Evolutionary conservation across 108 stramenopile species (phyloP).

Genomic region (Cylindrotheca closterium): DNA sequence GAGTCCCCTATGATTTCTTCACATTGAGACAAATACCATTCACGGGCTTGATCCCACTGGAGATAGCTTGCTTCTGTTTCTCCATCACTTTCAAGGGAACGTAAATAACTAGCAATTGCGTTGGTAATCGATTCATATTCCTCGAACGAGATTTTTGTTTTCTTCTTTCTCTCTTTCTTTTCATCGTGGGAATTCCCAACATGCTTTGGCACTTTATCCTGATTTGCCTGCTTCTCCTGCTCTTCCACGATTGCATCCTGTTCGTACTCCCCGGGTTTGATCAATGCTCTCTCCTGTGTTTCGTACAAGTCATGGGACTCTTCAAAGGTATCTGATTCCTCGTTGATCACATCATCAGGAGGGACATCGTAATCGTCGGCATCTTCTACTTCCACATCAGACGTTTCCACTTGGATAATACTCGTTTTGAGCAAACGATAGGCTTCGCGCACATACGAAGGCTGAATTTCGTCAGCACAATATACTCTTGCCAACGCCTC

Average conservation of each 20-base stretch:
- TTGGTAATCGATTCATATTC: conserved; percentile 92
- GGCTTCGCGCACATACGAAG: conserved; percentile 91
- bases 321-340: conserved; percentile 11
- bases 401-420: conserved; percentile 97
- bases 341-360: conserved; percentile 14
- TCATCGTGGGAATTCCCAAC: conserved; percentile 24
- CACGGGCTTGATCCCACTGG: conserved; percentile 79
- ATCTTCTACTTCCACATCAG: conserved; percentile 94
- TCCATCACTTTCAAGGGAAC: conserved; percentile 76
- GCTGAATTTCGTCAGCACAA: conserved; percentile 85
- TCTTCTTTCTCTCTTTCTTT: conserved; percentile 81
- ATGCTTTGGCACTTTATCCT: not conserved
- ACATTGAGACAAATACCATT: conserved; percentile 89
- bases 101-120: conserved; percentile 86
- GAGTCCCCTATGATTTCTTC: conserved; percentile 82
- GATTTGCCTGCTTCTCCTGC: conserved; percentile 4
- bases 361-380: conserved; percentile 64
- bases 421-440: conserved; percentile 91
- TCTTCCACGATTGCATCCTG: conserved; percentile 20
- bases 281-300: conserved; percentile 10
- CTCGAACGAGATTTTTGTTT: conserved; percentile 93
- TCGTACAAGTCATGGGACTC: conserved; percentile 13
- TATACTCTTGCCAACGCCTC: conserved; percentile 96
- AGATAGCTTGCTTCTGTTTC: conserved; percentile 37
- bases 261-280: conserved; percentile 51